A percentile compares a stretch with the other conserved stretches of the same genome.
Evolutionary conservation across 2,329 filamentous ascomycete species (phyloP).

Genomic region (Rutstroemia sp.): DNA sequence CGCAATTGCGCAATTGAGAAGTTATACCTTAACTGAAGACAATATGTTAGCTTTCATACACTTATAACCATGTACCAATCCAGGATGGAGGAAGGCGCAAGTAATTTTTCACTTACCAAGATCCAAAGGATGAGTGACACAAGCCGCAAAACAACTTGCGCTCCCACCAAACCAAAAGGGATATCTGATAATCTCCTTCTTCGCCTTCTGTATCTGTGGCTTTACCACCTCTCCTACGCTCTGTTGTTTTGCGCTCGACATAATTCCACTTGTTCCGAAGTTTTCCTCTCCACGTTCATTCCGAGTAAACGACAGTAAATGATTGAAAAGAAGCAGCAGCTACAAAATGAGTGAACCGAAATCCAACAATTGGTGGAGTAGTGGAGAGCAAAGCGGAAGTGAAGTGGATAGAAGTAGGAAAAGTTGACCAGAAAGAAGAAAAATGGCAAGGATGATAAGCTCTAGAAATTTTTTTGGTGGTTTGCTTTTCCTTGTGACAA

Average conservation of each 20-base stretch:
- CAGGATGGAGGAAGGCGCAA: neutral
- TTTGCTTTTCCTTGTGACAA: neutral
- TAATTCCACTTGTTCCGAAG: slow-evolving; percentile 12
- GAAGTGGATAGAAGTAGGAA: slow-evolving; percentile 6
- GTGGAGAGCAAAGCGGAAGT: neutral
- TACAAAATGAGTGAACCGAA: neutral
- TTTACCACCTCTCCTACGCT: slow-evolving; percentile 6
- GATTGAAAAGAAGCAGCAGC: neutral
- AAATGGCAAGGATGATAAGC: neutral
- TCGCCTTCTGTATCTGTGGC: slow-evolving; percentile 14
- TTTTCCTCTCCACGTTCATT: slow-evolving; percentile 21
- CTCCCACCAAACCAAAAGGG: slow-evolving; percentile 97
- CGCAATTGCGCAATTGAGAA: neutral
- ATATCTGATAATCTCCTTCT: slow-evolving; percentile 40
- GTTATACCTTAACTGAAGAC: slow-evolving; percentile 24
- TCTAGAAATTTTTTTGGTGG: neutral
- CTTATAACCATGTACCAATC: slow-evolving; percentile 11
- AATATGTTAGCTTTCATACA: neutral
- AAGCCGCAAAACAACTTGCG: slow-evolving; percentile 84
- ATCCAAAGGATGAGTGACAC: slow-evolving; percentile 89
- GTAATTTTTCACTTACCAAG: slow-evolving; percentile 53
- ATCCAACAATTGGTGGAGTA: slow-evolving; percentile 1
- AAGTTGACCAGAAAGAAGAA: slow-evolving; percentile 2
- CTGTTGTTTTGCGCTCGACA: slow-evolving; percentile 12
- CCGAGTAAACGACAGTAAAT: neutral